Percentiles rank a stretch among this genome's conserved stretches.
phyloP scores from a whole-genome alignment of 2,329 filamentous ascomycete genomes.

The Onygenales sp. region DNA sequence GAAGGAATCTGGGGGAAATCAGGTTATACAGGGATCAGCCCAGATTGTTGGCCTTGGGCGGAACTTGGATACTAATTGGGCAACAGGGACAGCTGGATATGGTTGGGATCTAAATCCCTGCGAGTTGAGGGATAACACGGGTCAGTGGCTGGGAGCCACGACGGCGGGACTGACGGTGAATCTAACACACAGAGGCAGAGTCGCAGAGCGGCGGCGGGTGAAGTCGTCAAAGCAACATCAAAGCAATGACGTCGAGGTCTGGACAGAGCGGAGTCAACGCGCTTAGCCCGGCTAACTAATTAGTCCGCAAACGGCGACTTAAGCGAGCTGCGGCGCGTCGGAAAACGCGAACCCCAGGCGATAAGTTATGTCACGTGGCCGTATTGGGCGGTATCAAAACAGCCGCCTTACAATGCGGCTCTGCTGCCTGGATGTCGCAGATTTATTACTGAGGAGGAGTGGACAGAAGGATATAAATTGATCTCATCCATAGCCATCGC shows the following conservation, averaged over 20 bases:
- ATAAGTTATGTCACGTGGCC: neutral
- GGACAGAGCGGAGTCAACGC: neutral
- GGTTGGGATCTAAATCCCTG: slow-evolving; percentile 2
- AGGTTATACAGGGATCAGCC: neutral
- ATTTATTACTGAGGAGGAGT: neutral
- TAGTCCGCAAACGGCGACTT: neutral
- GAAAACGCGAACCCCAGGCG: neutral
- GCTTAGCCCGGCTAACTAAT: neutral
- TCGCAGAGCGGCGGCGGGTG: neutral
- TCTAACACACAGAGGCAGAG: neutral
- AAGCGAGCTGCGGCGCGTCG: slow-evolving; percentile 3
- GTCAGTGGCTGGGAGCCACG: neutral
- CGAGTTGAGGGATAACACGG: neutral
- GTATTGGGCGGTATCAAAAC: neutral
- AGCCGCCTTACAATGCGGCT: neutral
- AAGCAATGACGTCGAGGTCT: slow-evolving; percentile 3
- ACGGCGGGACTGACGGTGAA: neutral
- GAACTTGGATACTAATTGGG: slow-evolving; percentile 1
- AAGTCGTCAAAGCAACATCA: neutral
- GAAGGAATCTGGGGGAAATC: neutral
- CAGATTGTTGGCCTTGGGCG: neutral
- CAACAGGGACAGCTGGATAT: slow-evolving; percentile 3
- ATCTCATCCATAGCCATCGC: neutral
- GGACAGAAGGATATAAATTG: neutral
- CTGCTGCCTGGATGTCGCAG: neutral